phyloP scores from a whole-genome alignment of 768 basidiomycete species.

The Pleurotus eryngii region DNA sequence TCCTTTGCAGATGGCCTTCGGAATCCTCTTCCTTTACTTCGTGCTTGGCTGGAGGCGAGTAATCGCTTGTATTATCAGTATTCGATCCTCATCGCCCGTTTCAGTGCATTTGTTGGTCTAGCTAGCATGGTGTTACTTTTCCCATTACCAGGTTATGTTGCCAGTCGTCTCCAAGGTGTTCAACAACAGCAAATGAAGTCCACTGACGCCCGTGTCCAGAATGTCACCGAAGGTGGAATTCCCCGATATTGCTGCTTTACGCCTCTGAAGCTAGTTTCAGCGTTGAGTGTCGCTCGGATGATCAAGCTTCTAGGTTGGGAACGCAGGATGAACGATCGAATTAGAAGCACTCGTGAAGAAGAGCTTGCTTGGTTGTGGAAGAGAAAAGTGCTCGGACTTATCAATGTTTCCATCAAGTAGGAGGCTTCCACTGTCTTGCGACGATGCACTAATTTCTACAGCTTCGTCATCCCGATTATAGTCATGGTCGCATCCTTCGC shows the following conservation, averaged over 20 bases:
- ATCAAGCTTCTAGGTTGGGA: constrained; percentile 73
- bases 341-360: constrained; percentile 55
- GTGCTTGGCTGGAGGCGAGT: constrained; percentile 47
- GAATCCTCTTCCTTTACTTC: constrained; percentile 40
- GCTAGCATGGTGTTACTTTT: constrained; percentile 46
- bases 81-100: constrained; percentile 1
- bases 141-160: constrained; percentile 57
- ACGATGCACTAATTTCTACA: constrained; percentile 18
- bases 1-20: constrained; percentile 38
- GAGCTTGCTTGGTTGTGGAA: constrained; percentile 57
- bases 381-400: constrained; percentile 46
- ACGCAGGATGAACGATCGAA: constrained; percentile 47
- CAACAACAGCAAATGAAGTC: constrained; percentile 49
- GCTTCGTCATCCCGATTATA: constrained; percentile 56
- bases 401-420: constrained; percentile 43
- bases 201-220: constrained; percentile 57
- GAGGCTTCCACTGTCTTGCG: background rate
- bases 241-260: constrained; percentile 13
- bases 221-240: constrained; percentile 53
- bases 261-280: constrained; percentile 30
- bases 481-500: constrained; percentile 67
- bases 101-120: constrained; percentile 57
- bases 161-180: constrained; percentile 41
- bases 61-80: background rate
- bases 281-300: constrained; percentile 58